Base-by-base conservation (phyloP, 2,329 filamentous ascomycete species). In the Diaporthe ilicicola region DNA sequence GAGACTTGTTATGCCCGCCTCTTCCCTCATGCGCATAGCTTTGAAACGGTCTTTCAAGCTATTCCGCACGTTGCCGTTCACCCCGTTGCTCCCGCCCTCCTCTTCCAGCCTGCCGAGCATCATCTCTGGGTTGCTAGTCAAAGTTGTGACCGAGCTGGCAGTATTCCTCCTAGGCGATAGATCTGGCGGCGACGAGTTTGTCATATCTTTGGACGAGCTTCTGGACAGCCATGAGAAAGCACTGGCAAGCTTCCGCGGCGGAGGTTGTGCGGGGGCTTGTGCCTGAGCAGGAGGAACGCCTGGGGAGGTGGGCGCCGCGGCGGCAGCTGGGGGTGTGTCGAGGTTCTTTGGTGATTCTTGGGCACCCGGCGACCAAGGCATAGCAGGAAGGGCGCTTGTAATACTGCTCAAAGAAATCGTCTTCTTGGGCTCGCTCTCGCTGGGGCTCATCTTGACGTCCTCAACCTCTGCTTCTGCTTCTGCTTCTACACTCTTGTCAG, bases 181-280 rank as follows among this genome's bases (percentile, higher is more conserved):
- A 70, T 74, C 71, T 76, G 77, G 76, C 48, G 92, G 87, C 7
- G 88, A 87, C 15, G 90, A 76, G 10, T 89, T 86, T 74, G 87
- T 87, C 4, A 86, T 84, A 76, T 91, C 91, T 65, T 82, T 84
- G 44, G 87, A 86, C 13, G 90, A 89, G 79, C 87, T 91, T 75
- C 94, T 86, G 39, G 93, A 94, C 48, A 97, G 87, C 91, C 93
- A 95, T 48, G 93, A 90, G 76, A 97, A 97, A n/a, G 93, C 94
- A 75, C 93, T 94, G 10, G 93, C 95, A 69, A 97, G 88, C 80
- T 96, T 97, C 77, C 94, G 87, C 72, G 87, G 75, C 15, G 84
- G 82, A 2, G 85, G 82, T 24, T 73, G 80, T 73, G 73, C 77
- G 80, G 83, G 79, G 29, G 81, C 76, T 72, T 56, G 34, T 17